A percentile compares a stretch with the other conserved stretches of the same genome.
Evolutionary conservation across 305 asterid genomes (phyloP).

Genomic region (Salvia sclarea): DNA sequence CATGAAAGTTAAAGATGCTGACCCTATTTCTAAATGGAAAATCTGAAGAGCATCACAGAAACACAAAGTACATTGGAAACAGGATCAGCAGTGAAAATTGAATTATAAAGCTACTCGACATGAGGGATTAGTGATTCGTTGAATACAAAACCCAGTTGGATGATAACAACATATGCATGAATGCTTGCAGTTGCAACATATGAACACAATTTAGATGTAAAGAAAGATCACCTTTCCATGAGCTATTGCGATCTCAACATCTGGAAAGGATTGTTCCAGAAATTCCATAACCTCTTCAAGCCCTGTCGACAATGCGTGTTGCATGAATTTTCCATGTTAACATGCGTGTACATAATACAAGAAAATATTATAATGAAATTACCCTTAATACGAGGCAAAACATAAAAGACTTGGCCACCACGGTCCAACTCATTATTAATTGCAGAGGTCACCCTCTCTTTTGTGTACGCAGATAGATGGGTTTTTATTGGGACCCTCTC

Average conservation of each 20-base stretch:
- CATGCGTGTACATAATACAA: constrained; percentile 10
- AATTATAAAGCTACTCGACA: not conserved
- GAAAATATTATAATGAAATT: constrained; percentile 28
- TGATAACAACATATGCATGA: not conserved
- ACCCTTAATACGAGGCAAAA: constrained; percentile 98
- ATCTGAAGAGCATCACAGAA: constrained; percentile 7
- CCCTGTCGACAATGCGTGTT: constrained; percentile 53
- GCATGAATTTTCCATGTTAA: constrained; percentile 27
- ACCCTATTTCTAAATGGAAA: constrained; percentile 13
- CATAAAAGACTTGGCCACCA: constrained; percentile 91
- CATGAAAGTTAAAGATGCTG: constrained; percentile 18
- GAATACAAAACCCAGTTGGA: constrained; percentile 1
- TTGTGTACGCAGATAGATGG: constrained; percentile 75
- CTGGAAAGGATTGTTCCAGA: constrained; percentile 66
- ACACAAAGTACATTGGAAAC: not conserved
- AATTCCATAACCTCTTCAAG: constrained; percentile 93
- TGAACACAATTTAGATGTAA: constrained; percentile 19
- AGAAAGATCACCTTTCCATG: constrained; percentile 83
- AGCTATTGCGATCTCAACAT: constrained; percentile 87
- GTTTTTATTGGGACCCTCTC: constrained; percentile 97
- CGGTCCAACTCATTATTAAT: constrained; percentile 87
- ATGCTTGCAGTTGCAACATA: not conserved
- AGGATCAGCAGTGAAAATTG: constrained; percentile 8
- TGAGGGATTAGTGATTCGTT: not conserved
- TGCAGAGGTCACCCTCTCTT: constrained; percentile 77